Evolutionary conservation across 306 rosid species (phyloP), one percentile per base, ranked within the genome.

Genomic region (Castanea sativa): DNA sequence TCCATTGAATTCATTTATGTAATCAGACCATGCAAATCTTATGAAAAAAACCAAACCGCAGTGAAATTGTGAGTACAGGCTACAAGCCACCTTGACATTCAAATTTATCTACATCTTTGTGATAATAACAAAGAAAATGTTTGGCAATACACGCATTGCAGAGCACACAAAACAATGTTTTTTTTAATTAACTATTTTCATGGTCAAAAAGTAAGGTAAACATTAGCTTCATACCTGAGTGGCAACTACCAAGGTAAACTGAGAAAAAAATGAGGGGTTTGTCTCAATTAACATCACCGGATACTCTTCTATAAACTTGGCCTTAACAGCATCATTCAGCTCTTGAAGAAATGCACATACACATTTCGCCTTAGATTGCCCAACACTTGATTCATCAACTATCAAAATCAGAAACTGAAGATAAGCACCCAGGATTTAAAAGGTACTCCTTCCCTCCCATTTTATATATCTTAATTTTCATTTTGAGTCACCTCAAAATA

Each of bases 291-390:
- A 87, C 3, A 87, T 80, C 82, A 90, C 98, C 0, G 97, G 98
- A 77, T 80, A 76, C 87, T 95, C 99, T 78, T 95, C 99, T 19
- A 95, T 93, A 84, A 85, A 95, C 87, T 91, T 93, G 51, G 98
- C 97, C 81, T 91, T 95, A 71, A 95, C 98, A 70, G 98, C 94
- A 85, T 95, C 99, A 78, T 95, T 95, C 35, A 95, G 86, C 90
- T 95, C 99, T 81, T 95, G 98, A 81, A 95, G 97, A 89, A 93
- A 95, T 67, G 97, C 90, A 78, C 97, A 91, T 13, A 88, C 99
- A 82, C 93, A 86, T 83, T 93, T 93, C 29, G 97, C 99, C 90
- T 90, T 95, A 4, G 99, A 91, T 79, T 93, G 92, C 77, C 99
- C 99, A 59, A 95, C 79, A 81, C 92, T 83, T 43, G 94, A 85